Percentiles rank a stretch among this genome's conserved stretches.
phyloP scores from a whole-genome alignment of 345 rosid species.

The Gossypium mustelinum region DNA sequence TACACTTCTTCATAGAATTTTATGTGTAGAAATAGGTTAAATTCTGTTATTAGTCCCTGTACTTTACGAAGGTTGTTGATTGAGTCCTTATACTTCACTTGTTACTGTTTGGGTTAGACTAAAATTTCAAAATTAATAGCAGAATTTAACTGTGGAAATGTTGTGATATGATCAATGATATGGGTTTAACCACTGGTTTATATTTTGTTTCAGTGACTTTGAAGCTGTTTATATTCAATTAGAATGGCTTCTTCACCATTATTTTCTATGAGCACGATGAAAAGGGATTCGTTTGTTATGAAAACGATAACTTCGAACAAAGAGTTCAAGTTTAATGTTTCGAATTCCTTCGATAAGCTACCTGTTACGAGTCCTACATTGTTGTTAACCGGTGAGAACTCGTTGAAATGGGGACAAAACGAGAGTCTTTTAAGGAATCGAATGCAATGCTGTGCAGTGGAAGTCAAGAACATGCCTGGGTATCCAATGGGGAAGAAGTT shows the following conservation, averaged over 20 bases:
- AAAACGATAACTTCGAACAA: slow-evolving; percentile 16
- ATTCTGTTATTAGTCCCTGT: no score
- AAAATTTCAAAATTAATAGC: no score
- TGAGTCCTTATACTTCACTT: no score
- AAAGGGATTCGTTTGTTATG: slow-evolving; percentile 18
- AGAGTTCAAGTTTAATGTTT: slow-evolving; percentile 22
- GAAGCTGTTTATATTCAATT: not conserved
- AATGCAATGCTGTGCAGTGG: slow-evolving; percentile 36
- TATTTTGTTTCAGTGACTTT: slow-evolving; percentile 8
- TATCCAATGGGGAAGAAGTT: slow-evolving; percentile 49
- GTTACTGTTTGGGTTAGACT: no score
- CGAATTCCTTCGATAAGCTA: slow-evolving; percentile 14
- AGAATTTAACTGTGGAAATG: not conserved
- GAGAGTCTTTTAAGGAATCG: slow-evolving; percentile 20
- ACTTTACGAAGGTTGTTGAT: no score
- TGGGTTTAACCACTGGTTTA: not conserved
- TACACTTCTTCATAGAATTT: not conserved
- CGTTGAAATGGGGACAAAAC: slow-evolving; percentile 19
- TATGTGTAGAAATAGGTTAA: no score
- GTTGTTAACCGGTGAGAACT: slow-evolving; percentile 20
- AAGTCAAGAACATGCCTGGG: slow-evolving; percentile 21
- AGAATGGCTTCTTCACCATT: slow-evolving; percentile 36
- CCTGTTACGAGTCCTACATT: slow-evolving; percentile 21
- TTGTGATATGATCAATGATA: no score
- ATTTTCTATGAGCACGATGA: slow-evolving; percentile 22